Base-by-base conservation (phyloP, 202 grass and related monocot genomes). In the Setaria italica region DNA sequence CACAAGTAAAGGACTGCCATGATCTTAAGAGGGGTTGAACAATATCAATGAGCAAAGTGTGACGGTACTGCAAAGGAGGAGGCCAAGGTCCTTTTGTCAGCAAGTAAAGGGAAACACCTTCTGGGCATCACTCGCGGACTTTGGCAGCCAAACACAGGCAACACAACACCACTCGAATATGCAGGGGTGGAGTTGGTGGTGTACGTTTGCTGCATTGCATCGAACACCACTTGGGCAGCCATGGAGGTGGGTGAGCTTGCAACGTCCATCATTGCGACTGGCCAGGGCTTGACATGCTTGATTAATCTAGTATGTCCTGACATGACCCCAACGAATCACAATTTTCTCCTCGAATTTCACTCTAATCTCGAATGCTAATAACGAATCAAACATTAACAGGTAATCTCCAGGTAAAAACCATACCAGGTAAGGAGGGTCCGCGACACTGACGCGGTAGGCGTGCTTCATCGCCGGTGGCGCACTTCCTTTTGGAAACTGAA, bases 401-500 rank as follows among this genome's bases (percentile, higher is more conserved):
- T 16, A 41, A 30, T 53, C 16, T 62, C 33, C 5, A 15, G 34
- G 10, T 6, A 5, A 32, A 63, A 67, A 48, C 17, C 65, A 30
- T 85, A 98, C 95, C 86, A 98, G 84, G 85, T 98, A 98, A 10
- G 93, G 93, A 81, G 95, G 96, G 48, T 98, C 96, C 0, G 82
- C 91, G 32, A 99, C 88, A 72, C 95, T 63, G 37, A 95, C 79
- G 49, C 85, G 76, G 80, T 77, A 99, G 51, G 85, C 80, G 73
- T 95, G 96, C 68, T 94, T 92, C 79, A 99, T 55, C 57, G 47
- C 72, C 62, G 51, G 29, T 45, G 89, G 91, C 66, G 85, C 15
- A 89, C 89, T 79, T 94, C 91, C 68, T 41, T 41, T 41, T 41
- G 39, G 25, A 25, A 25, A 25, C 25, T 25, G 39, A 41, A 41